Conservation (phyloP, 306 rosid genomes). For the Quillaja saponaria region DNA sequence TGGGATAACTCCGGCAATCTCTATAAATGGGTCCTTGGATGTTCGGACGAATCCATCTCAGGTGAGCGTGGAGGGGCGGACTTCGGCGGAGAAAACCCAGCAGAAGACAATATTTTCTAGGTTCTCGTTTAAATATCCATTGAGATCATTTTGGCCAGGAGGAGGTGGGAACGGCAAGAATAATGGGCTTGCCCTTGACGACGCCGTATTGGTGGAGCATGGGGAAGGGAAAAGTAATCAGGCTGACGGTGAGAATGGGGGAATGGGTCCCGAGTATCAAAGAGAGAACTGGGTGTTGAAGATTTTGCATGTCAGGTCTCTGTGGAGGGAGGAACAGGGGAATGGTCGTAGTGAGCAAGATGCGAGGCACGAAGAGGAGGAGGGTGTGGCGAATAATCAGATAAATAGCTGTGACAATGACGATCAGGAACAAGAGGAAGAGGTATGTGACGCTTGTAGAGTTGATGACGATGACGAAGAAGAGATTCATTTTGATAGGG, state of each 20-base stretch:
- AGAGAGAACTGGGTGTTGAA: conserved; percentile 74
- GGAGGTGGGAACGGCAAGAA: conserved; percentile 28
- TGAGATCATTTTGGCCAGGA: conserved; percentile 70
- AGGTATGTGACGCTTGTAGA: conserved; percentile 52
- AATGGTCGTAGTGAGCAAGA: conserved; percentile 6
- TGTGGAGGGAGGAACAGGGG: conserved; percentile 55
- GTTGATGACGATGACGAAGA: conserved; percentile 43
- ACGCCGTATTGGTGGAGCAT: conserved; percentile 54
- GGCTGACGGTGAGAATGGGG: conserved; percentile 30
- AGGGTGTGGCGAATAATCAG: conserved; percentile 22
- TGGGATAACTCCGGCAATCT: conserved; percentile 56
- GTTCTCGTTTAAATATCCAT: conserved; percentile 58
- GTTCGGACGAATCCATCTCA: conserved; percentile 53
- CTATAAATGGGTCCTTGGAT: conserved; percentile 53
- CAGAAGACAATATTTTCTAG: conserved; percentile 51
- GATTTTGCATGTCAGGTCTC: conserved; percentile 65
- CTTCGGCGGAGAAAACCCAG: conserved; percentile 38
- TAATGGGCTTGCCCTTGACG: conserved; percentile 64
- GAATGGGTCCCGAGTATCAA: conserved; percentile 26
- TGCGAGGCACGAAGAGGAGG: conserved; percentile 9
- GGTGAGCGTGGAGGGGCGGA: conserved; percentile 37
- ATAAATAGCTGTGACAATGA: conserved; percentile 19
- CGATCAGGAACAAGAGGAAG: conserved; percentile 24
- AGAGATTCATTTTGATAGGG: conserved; percentile 53
- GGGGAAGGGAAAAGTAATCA: conserved; percentile 30